These are phyloP conservation scores for Fusarium citri DNA, from an alignment of 2,329 filamentous ascomycete genomes.

Conservation along the genomic window DNA sequence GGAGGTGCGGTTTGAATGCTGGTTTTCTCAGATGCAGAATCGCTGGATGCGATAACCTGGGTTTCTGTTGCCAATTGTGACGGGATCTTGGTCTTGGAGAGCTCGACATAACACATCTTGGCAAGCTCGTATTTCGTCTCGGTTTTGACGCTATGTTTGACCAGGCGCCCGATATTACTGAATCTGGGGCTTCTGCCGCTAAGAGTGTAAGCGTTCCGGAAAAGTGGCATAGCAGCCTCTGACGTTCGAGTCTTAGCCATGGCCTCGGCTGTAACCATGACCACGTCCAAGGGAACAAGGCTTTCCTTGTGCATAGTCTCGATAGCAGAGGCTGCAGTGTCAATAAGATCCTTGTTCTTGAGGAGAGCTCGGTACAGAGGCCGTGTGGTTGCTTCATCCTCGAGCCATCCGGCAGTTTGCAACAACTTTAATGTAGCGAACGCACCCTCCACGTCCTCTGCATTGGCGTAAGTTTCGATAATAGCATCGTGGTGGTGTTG, in stretches of 20 bases:
- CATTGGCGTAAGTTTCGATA: conserved; percentile 74
- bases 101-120: conserved; percentile 47
- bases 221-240: conserved; percentile 50
- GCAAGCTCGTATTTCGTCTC: conserved; percentile 45
- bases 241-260: conserved; percentile 46
- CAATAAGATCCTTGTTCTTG: conserved; percentile 57
- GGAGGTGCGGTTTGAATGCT: neutral
- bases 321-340: conserved; percentile 67
- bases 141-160: conserved; percentile 45
- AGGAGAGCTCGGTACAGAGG: conserved; percentile 69
- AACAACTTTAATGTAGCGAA: conserved; percentile 80
- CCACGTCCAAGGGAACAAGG: conserved; percentile 53
- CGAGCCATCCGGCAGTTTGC: conserved; percentile 63
- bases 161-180: conserved; percentile 47
- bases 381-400: conserved; percentile 71
- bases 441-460: conserved; percentile 71
- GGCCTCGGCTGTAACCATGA: conserved; percentile 53
- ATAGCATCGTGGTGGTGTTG: conserved; percentile 84
- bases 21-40: conserved; percentile 10
- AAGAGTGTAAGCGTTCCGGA: conserved; percentile 46
- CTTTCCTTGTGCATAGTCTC: conserved; percentile 58
- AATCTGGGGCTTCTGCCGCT: conserved; percentile 46
- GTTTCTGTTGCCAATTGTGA: neutral
- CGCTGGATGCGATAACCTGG: neutral
- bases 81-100: conserved; percentile 24